Evolutionary conservation across 2,329 filamentous ascomycete species (phyloP).

Genomic region (Tolypocladium ophioglossoides): DNA sequence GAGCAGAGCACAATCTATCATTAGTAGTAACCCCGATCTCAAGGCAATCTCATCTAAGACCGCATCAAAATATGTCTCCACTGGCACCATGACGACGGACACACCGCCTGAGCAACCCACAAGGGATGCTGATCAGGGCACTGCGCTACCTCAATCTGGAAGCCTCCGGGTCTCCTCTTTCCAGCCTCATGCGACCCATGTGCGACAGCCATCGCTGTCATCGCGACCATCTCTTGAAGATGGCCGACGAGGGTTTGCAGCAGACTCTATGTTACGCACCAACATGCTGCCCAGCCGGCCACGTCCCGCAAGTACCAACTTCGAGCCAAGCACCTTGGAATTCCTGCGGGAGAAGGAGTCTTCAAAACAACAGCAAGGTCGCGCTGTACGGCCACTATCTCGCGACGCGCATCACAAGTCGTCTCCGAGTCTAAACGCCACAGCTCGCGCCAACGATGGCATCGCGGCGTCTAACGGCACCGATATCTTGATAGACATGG

Average conservation of each 20-base stretch:
- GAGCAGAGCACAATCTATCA: slow-evolving; percentile 47
- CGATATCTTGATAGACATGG: slow-evolving; percentile 70
- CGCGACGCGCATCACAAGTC: slow-evolving; percentile 16
- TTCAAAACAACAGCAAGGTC: slow-evolving; percentile 26
- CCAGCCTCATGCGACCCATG: slow-evolving; percentile 14
- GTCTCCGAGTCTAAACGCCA: slow-evolving; percentile 28
- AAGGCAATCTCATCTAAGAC: slow-evolving; percentile 42
- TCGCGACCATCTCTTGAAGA: slow-evolving; percentile 10
- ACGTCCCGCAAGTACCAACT: slow-evolving; percentile 71
- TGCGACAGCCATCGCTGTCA: slow-evolving; percentile 10
- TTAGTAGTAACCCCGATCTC: slow-evolving; percentile 51
- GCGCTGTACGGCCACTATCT: slow-evolving; percentile 11
- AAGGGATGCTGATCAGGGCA: slow-evolving; percentile 11
- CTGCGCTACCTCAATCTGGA: slow-evolving; percentile 5
- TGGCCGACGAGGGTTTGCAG: slow-evolving; percentile 8
- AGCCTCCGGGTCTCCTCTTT: slow-evolving; percentile 1
- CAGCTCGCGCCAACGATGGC: slow-evolving; percentile 15
- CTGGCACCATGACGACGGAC: slow-evolving; percentile 70
- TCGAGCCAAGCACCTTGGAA: slow-evolving; percentile 67
- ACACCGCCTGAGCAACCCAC: slow-evolving; percentile 33
- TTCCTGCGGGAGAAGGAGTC: slow-evolving; percentile 70
- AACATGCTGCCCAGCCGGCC: slow-evolving; percentile 36
- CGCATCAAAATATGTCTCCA: slow-evolving; percentile 35
- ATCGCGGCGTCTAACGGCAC: slow-evolving; percentile 53
- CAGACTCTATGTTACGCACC: slow-evolving; percentile 11